Evolutionary conservation across 805 yeast species (phyloP).

Genomic region (Lipomyces orientalis): DNA sequence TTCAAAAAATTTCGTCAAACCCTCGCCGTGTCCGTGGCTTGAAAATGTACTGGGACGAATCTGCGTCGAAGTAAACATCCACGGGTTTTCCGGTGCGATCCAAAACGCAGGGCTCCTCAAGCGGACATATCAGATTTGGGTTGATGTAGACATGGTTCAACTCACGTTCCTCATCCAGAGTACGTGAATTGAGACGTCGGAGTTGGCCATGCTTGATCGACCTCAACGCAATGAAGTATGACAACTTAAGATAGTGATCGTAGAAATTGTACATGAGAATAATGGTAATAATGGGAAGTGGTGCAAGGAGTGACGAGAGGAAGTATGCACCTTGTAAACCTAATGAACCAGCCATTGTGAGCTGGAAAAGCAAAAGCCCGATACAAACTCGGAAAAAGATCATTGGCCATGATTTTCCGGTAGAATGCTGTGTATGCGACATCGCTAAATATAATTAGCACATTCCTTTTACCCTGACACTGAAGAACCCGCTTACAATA

Average conservation of each 20-base stretch:
- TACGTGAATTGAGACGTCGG: constrained; percentile 47
- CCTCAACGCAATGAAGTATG: constrained; percentile 83
- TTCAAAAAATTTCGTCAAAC: background rate
- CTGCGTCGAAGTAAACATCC: constrained; percentile 26
- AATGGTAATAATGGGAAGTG: constrained; percentile 73
- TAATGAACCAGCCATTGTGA: constrained; percentile 90
- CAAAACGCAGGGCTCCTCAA: constrained; percentile 88
- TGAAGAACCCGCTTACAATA: constrained; percentile 49
- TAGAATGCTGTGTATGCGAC: constrained; percentile 95
- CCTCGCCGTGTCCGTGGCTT: background rate
- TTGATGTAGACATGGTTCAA: constrained; percentile 72
- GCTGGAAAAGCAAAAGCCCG: constrained; percentile 82
- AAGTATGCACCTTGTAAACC: constrained; percentile 80
- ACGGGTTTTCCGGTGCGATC: constrained; percentile 30
- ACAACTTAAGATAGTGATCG: constrained; percentile 76
- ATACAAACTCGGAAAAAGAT: constrained; percentile 79
- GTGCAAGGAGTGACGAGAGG: constrained; percentile 71
- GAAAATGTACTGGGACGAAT: background rate
- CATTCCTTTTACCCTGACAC: background rate
- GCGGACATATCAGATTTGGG: constrained; percentile 68
- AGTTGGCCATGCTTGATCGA: constrained; percentile 50
- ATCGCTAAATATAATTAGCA: constrained; percentile 51
- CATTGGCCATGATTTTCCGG: constrained; percentile 95
- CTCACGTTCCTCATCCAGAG: constrained; percentile 82
- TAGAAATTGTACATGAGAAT: constrained; percentile 80